Base-by-base conservation (phyloP, 2,329 filamentous ascomycete species). In the Phyllachora maydis region DNA sequence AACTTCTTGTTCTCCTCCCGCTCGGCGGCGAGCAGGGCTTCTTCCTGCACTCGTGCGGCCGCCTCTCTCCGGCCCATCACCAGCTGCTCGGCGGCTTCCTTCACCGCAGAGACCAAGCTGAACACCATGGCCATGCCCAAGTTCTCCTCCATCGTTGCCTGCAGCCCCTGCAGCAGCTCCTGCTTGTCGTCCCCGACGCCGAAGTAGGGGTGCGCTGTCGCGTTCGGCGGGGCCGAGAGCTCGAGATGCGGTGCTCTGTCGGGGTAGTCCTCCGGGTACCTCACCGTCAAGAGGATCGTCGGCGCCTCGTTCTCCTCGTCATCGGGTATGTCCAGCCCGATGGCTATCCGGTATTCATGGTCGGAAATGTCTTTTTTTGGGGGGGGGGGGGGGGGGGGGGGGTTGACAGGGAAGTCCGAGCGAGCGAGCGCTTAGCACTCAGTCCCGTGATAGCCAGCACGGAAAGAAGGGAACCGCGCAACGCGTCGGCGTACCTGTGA, bases 101-200 rank as follows among this genome's bases (percentile, higher is more conserved):
- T 95, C 29, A 98, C 53, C 0, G 75, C 68, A 9, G 76, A 79
- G 25, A 90, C 75, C 13, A 98, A 55, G 0, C 85, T 81, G 49
- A 95, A 98, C 2, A 98, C 56, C 88, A 98, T 98, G 26, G 82
- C 78, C 74, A 95, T 95, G 31, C 88, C 88, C 29, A 95, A 52
- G 36, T 83, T 95, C 47, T 98, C 88, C 43, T 88, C 72, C 17
- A 93, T 75, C 1, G 73, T 77, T 10, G 74, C 68, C 18, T 67
- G 48, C 8, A 95, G 56, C 2, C 65, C 62, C 23, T 69, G 57
- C 10, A 95, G 63, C 9, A 98, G 65, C 24, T 51, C 49, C 11
- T 66, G 58, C 42, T 79, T 81, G 56, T 98, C 88, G 23, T 75
- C 68, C 37, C 73, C 62, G 22, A 95, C 59, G 42, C 73, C 76